A percentile compares a stretch with the other conserved stretches of the same genome.
These are phyloP conservation scores for Leishmania aethiopica DNA, from an alignment of 208 protist genomes.

Conservation along the genomic window DNA sequence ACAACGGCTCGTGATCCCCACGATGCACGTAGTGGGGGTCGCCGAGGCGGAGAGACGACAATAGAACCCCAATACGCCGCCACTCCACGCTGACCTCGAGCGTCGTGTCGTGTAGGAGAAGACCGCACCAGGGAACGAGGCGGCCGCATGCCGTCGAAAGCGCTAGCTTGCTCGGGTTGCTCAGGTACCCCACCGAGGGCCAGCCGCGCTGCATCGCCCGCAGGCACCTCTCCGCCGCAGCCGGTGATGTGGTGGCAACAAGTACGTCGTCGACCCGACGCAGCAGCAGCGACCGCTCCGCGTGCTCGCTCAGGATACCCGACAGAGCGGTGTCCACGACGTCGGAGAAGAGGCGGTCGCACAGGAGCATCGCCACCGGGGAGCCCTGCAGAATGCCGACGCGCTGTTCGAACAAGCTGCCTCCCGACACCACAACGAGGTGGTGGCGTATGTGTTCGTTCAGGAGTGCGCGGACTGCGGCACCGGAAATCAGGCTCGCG, in stretches of 20 bases:
- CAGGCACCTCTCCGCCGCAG: constrained; percentile 54
- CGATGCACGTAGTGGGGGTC: constrained; percentile 12
- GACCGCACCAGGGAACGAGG: constrained; percentile 60
- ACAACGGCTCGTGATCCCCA: constrained; percentile 21
- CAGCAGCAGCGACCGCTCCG: constrained; percentile 55
- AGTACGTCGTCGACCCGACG: constrained; percentile 83
- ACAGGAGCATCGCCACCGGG: constrained; percentile 78
- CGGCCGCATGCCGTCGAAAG: not conserved
- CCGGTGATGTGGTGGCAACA: constrained; percentile 51
- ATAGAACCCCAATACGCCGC: constrained; percentile 37
- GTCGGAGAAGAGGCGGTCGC: constrained; percentile 54
- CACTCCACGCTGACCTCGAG: constrained; percentile 73
- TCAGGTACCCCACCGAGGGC: constrained; percentile 57
- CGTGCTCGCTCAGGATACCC: constrained; percentile 32
- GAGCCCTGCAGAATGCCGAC: constrained; percentile 75
- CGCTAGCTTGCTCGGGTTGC: constrained; percentile 22
- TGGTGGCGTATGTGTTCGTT: constrained; percentile 51
- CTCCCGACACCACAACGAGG: constrained; percentile 34
- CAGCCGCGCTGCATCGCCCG: constrained; percentile 48
- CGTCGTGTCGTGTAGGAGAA: constrained; percentile 46
- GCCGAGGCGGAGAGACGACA: constrained; percentile 27
- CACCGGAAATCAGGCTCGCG: constrained; percentile 27
- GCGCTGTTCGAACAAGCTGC: constrained; percentile 48
- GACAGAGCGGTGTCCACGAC: constrained; percentile 33
- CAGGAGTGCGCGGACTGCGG: constrained; percentile 40